Evolutionary conservation across 345 rosid species (phyloP), one percentile per base, ranked within the genome.

Genomic region (Anacardium occidentale): DNA sequence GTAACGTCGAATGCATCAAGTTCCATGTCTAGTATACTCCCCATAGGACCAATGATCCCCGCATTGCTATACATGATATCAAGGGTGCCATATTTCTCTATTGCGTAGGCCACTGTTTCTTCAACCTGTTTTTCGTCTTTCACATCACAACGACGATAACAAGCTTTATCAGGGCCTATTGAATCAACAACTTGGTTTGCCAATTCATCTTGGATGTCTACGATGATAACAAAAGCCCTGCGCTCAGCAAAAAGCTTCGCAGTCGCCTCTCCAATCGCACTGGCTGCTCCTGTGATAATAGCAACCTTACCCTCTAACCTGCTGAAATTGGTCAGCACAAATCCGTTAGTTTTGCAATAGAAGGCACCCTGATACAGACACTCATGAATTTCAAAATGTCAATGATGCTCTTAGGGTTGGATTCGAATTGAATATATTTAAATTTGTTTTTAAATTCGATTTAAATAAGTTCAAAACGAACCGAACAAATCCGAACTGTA

Each of bases 161-260:
- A 45, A 2, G 40, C 69, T 0, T 15, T 64, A 21, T 24, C 68
- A 64, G 54, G 12, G 53, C 68, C 68, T 64, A 64, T 15, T 24
- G 68, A 45, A 22, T n/a, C 34, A 64, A 22, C 68, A 14, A 24
- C 68, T 8, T 64, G 55, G 37, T 64, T 22, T 45, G 37, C 68
- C 54, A 47, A 47, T 9, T 24, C 68, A 24, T 64, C 40, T 64
- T 64, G 37, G 26, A 64, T 47, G 25, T 64, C 68, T 13, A 54
- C 68, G 17, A 64, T 7, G 11, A 64, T 21, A 15, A 64, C 40
- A 21, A 45, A 47, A 34, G 68, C 68, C 4, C 68, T 22, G 0
- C 24, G 68, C 15, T 64, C 68, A 24, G 55, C 22, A 64, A 64
- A 64, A 64, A 64, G 42, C 55, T 64, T 64, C 15, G 68, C 68